Base-by-base conservation (phyloP, 2,329 filamentous ascomycete genomes). In the Penicillium psychrosexuale region DNA sequence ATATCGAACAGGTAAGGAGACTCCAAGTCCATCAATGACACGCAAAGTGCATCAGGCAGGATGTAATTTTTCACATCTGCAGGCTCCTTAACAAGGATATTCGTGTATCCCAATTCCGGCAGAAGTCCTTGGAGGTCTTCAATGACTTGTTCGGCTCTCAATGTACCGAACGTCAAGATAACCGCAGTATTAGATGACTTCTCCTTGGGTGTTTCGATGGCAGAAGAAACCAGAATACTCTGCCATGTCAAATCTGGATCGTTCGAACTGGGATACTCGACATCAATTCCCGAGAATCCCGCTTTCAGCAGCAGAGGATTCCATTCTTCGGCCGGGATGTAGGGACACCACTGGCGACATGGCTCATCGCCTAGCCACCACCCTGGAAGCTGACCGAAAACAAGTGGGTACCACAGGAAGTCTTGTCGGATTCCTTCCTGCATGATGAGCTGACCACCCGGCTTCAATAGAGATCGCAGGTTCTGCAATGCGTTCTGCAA, bases 361-460 rank as follows among this genome's bases (percentile, higher is more conserved):
- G 59, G 54, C 34, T 64, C 62, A 47, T 62, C 36, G 7, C 61
- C 62, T 17, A 63, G 49, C 62, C 62, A 64, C 62, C 62, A 64
- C 1, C 62, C 62, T 34, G 61, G 47, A 40, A 64, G 57, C 19
- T 58, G 59, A 5, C 61, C 62, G 17, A 64, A 64, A 17, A 63
- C 56, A 40, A 64, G 57, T 6, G 62, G 59, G 22, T 63, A 63
- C 61, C 61, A 63, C 3, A 64, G 47, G 28, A 64, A 64, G 11
- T 64, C 62, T 15, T 64, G 62, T 39, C 62, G 33, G 8, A 59
- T 62, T 3, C 62, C 62, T 15, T 64, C 62, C 39, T 64, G 62
- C 59, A 64, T 64, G 11, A 64, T 56, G 7, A 64, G 48, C 31
- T 63, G 55, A 2, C 62, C 62, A 31, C 62, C 61, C 1, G 61